Evolutionary conservation across 2,329 filamentous ascomycete genomes (phyloP).

Genomic region (Knufia fluminis): DNA sequence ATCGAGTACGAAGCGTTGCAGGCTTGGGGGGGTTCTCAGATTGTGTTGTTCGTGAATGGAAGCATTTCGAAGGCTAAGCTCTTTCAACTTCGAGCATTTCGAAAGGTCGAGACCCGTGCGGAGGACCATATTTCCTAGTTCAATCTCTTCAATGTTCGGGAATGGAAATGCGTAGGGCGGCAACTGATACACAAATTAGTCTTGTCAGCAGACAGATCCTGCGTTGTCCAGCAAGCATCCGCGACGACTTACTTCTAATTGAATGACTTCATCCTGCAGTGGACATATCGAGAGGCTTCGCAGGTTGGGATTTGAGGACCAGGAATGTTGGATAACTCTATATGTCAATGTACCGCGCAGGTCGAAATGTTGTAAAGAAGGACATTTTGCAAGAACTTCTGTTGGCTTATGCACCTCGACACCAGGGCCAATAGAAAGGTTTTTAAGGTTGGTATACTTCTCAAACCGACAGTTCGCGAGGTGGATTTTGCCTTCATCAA

Average conservation of each 20-base stretch:
- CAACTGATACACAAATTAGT: not conserved
- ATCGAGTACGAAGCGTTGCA: constrained; percentile 1
- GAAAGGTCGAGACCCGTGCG: not conserved
- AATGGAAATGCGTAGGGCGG: not conserved
- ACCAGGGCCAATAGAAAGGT: not conserved
- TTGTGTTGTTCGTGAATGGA: constrained; percentile 1
- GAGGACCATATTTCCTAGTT: not conserved
- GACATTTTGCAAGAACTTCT: not conserved
- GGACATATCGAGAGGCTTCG: constrained; percentile 6
- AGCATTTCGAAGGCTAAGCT: not conserved
- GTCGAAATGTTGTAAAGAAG: not conserved
- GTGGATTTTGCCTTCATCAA: constrained; percentile 6
- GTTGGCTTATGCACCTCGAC: not conserved
- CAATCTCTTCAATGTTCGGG: not conserved
- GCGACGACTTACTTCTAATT: not conserved
- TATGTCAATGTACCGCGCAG: not conserved
- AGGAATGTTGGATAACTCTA: not conserved
- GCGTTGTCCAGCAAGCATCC: not conserved
- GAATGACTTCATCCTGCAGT: not conserved
- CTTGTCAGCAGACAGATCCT: not conserved
- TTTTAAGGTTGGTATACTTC: not conserved
- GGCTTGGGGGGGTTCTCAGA: not conserved
- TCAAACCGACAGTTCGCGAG: not conserved
- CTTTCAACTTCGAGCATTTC: not conserved
- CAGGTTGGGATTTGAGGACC: constrained; percentile 9